Conservation (phyloP, 768 basidiomycete genomes). For the Termitomyces eurrhizus region DNA sequence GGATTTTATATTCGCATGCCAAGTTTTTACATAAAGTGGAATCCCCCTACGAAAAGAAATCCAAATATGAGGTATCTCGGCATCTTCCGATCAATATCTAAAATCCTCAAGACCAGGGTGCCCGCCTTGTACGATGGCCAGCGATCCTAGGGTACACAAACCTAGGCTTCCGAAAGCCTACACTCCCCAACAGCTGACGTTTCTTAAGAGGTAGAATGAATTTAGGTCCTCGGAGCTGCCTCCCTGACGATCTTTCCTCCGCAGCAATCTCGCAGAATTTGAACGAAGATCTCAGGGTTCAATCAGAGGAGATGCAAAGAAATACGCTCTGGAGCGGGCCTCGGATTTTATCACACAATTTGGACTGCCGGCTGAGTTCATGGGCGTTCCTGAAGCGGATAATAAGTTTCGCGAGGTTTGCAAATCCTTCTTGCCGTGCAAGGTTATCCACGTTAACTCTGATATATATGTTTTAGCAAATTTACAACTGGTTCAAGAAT, state of each 20-base stretch:
- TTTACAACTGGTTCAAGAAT: constrained; percentile 75
- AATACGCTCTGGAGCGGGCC: constrained; percentile 61
- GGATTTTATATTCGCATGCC: neutral
- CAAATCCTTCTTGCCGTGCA: constrained; percentile 6
- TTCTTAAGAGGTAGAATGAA: constrained; percentile 43
- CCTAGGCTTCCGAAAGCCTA: constrained; percentile 63
- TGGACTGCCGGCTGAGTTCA: constrained; percentile 52
- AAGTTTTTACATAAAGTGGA: neutral
- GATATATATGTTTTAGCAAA: constrained; percentile 41
- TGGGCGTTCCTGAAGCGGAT: constrained; percentile 53
- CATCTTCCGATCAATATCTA: constrained; percentile 20
- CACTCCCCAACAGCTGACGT: constrained; percentile 58
- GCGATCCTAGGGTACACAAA: constrained; percentile 64
- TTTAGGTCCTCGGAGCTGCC: constrained; percentile 3
- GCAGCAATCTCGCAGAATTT: constrained; percentile 49
- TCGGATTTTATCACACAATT: constrained; percentile 57
- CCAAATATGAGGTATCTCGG: constrained; percentile 29
- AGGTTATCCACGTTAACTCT: constrained; percentile 12
- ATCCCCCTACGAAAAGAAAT: constrained; percentile 10
- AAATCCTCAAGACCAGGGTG: constrained; percentile 12
- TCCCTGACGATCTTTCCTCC: constrained; percentile 11
- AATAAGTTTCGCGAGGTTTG: constrained; percentile 58
- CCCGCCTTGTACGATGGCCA: constrained; percentile 30
- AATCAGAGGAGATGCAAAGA: constrained; percentile 65
- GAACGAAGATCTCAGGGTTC: constrained; percentile 56